A percentile compares a stretch with the other conserved stretches of the same genome.
phyloP scores from a whole-genome alignment of 2,329 filamentous ascomycete species.

The Scolecobasidium constrictum region DNA sequence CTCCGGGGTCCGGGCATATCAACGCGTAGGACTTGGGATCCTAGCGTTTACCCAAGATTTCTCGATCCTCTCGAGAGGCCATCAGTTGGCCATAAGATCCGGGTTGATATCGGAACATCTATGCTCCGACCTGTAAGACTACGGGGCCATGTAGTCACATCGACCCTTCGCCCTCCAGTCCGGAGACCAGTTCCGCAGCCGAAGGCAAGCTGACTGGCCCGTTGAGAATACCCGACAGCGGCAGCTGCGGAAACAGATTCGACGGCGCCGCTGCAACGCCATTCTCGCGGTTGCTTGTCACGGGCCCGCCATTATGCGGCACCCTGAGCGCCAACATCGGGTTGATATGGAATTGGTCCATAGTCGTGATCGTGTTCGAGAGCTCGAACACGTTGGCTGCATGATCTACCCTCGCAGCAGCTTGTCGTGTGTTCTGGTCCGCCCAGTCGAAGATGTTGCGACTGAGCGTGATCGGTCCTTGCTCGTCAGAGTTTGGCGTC shows the following conservation, averaged over 20 bases:
- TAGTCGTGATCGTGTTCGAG: constrained; percentile 3
- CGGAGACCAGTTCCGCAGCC: constrained; percentile 5
- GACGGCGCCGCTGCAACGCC: background rate
- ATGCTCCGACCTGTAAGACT: no score
- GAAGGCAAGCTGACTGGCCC: constrained; percentile 6
- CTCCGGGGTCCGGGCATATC: no score
- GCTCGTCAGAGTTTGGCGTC: constrained; percentile 6
- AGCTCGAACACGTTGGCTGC: background rate
- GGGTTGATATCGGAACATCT: no score
- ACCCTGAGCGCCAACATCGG: constrained; percentile 8
- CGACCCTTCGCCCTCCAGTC: background rate
- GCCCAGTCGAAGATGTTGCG: constrained; percentile 28
- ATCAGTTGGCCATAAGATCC: no score
- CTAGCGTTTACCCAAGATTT: no score
- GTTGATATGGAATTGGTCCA: constrained; percentile 10
- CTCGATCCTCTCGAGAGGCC: no score
- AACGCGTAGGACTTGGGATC: no score
- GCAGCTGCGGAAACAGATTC: constrained; percentile 4
- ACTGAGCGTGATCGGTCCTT: constrained; percentile 16
- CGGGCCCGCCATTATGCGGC: background rate
- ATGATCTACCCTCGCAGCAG: constrained; percentile 12
- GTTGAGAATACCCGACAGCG: constrained; percentile 6
- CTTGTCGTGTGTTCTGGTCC: constrained; percentile 19
- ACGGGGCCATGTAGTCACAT: no score
- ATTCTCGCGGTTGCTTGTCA: background rate